phyloP scores from a whole-genome alignment of 208 protist species.

The Acanthamoeba castellanii region DNA sequence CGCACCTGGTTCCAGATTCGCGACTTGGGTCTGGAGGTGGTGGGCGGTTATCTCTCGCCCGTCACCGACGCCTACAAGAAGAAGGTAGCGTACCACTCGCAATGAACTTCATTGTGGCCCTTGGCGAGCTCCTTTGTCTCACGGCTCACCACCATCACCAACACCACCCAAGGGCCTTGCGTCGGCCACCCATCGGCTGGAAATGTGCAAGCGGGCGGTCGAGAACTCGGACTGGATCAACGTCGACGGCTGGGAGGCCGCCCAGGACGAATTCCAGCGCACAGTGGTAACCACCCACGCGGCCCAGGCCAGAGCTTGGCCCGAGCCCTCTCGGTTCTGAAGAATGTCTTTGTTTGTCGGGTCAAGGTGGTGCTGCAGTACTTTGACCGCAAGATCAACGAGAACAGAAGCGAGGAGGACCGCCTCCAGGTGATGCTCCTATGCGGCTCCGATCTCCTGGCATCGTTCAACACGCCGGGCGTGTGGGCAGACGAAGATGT shows the following conservation, averaged over 20 bases:
- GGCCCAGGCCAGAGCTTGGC: too few species aligned
- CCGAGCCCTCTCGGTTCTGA: too few species aligned
- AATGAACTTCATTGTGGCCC: neutral
- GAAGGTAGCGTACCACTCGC: neutral
- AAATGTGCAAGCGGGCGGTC: constrained; percentile 47
- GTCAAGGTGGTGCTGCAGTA: constrained; percentile 53
- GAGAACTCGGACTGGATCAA: constrained; percentile 71
- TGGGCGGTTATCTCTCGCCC: constrained; percentile 68
- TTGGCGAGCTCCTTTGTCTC: neutral
- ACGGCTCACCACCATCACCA: neutral
- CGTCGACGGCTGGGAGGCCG: constrained; percentile 67
- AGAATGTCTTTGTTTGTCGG: neutral
- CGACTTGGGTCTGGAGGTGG: constrained; percentile 29
- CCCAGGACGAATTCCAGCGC: constrained; percentile 12
- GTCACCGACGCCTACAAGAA: constrained; percentile 76
- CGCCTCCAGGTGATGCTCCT: constrained; percentile 66
- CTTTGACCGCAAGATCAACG: constrained; percentile 58
- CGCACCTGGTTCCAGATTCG: neutral
- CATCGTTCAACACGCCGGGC: constrained; percentile 80
- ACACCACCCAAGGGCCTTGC: constrained; percentile 63
- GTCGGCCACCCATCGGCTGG: constrained; percentile 18
- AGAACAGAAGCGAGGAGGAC: neutral
- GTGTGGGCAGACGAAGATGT: constrained; percentile 80
- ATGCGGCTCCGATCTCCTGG: constrained; percentile 80
- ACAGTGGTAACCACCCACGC: constrained; percentile 14